phyloP scores from a whole-genome alignment of 495 filamentous ascomycete genomes.

The Ramalina peruviana region DNA sequence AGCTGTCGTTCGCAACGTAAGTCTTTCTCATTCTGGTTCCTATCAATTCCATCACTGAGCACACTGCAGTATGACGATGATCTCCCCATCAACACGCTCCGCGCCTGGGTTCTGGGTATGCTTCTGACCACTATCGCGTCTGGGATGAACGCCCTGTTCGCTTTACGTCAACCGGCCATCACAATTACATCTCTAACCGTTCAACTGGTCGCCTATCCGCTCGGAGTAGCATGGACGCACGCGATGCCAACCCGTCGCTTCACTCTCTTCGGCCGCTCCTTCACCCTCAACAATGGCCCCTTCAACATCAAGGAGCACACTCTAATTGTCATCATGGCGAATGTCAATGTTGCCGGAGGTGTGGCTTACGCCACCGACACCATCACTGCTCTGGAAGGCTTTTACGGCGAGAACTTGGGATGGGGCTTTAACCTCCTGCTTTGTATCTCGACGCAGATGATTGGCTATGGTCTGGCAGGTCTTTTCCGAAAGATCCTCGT shows the following conservation, averaged over 20 bases:
- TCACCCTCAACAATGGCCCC: constrained; percentile 52
- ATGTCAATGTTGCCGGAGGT: constrained; percentile 36
- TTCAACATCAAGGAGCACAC: constrained; percentile 77
- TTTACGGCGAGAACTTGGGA: constrained; percentile 54
- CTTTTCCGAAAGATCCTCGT: constrained; percentile 53
- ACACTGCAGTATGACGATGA: constrained; percentile 42
- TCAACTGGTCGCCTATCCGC: constrained; percentile 56
- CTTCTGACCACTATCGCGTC: constrained; percentile 52
- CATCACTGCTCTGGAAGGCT: constrained; percentile 50
- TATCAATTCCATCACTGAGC: constrained; percentile 16
- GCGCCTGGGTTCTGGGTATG: constrained; percentile 60
- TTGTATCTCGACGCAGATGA: constrained; percentile 54
- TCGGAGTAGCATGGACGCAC: constrained; percentile 47
- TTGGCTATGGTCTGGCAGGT: constrained; percentile 63
- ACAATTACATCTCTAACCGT: constrained; percentile 53
- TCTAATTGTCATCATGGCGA: constrained; percentile 63
- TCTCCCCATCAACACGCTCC: constrained; percentile 51
- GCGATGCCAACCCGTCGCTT: constrained; percentile 40
- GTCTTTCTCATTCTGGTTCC: neutral
- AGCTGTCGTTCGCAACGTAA: constrained; percentile 35
- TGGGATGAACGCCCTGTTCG: constrained; percentile 57
- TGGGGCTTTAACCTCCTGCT: constrained; percentile 56
- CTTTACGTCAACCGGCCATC: constrained; percentile 49
- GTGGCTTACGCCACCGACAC: constrained; percentile 59
- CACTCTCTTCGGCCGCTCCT: constrained; percentile 38